phyloP scores from a whole-genome alignment of 768 basidiomycete genomes.

The Kwoniella europaea region DNA sequence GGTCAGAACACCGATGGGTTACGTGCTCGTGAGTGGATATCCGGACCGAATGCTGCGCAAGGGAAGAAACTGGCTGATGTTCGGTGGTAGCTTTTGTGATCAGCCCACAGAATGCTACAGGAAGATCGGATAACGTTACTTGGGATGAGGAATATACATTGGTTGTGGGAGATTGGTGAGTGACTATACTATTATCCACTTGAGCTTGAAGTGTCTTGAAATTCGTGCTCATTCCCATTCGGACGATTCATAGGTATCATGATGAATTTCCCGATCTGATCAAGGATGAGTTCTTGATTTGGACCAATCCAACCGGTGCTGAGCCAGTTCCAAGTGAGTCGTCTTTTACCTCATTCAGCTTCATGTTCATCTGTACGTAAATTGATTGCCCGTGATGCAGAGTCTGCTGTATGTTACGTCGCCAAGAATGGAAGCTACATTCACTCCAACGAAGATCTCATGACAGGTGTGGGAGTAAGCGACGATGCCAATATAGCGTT shows the following conservation, averaged over 20 bases:
- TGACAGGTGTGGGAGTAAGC: constrained; percentile 69
- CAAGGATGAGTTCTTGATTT: constrained; percentile 67
- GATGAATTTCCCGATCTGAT: constrained; percentile 69
- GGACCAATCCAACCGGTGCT: constrained; percentile 74
- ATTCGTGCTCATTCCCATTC: too few relatives aligned
- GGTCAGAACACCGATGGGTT: constrained; percentile 92
- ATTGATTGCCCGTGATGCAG: too few relatives aligned
- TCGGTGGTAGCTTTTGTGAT: constrained; percentile 68
- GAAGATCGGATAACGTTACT: constrained; percentile 62
- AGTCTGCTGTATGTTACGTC: constrained; percentile 82
- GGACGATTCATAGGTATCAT: too few relatives aligned
- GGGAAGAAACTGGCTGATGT: background rate
- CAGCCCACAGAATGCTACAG: constrained; percentile 58
- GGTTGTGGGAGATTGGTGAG: constrained; percentile 86
- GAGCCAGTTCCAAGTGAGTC: constrained; percentile 79
- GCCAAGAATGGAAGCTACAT: constrained; percentile 72
- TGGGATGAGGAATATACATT: constrained; percentile 94
- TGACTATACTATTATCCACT: too few relatives aligned
- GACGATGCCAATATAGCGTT: constrained; percentile 85
- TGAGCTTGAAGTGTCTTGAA: too few relatives aligned
- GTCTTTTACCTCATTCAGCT: too few relatives aligned
- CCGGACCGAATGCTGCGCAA: background rate
- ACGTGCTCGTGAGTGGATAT: constrained; percentile 63
- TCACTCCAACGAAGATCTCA: constrained; percentile 63
- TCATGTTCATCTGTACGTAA: too few relatives aligned